Base-by-base conservation (phyloP, 148 eudicot genomes). In the Rhododendron vialii region DNA sequence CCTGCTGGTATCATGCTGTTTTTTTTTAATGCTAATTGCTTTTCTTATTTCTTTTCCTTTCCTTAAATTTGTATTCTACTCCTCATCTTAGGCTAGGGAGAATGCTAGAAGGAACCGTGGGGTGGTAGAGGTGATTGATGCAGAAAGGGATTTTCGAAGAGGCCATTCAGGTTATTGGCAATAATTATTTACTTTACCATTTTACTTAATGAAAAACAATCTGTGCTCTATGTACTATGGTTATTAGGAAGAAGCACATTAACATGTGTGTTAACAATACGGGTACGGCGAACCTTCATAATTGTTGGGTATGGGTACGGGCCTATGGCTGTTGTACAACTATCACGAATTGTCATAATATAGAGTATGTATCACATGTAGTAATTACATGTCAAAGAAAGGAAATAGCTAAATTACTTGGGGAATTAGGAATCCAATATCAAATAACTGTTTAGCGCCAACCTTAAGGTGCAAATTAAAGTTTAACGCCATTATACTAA, bases 31-130 rank as follows among this genome's bases (percentile, higher is more conserved):
- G 61, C 61, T 86, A 36, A 30, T 41, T 80, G 14, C 33, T 48
- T 79, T 67, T 50, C 26, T 65, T 80, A 5, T 53, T 3, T n/a
- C 7, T 57, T 30, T 38, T 36, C 74, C 59, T 85, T 48, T 77
- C 5, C 61, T 26, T 15, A 4, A 71, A 35, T 26, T 63, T 61
- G 28, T 20, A 0, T 26, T 74, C 18, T 28, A 22, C 20, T 20
- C 47, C 57, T 63, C 78, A 41, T 81, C 38, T 22, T 65, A 86
- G 88, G 88, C 88, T 14, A 86, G 74, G 82, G 85, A 86, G 53
- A 82, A 61, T 77, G 74, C 82, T 67, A 83, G 48, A 86, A 82
- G 85, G 78, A 43, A 77, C 24, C 82, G 35, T 28, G 36, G 22
- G 24, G 85, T 53, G 61, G 55, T 82, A 82, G 88, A 82, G 48